phyloP scores from a whole-genome alignment of 371 early-diverging fungal genomes.

The Nematocida ausubeli region DNA sequence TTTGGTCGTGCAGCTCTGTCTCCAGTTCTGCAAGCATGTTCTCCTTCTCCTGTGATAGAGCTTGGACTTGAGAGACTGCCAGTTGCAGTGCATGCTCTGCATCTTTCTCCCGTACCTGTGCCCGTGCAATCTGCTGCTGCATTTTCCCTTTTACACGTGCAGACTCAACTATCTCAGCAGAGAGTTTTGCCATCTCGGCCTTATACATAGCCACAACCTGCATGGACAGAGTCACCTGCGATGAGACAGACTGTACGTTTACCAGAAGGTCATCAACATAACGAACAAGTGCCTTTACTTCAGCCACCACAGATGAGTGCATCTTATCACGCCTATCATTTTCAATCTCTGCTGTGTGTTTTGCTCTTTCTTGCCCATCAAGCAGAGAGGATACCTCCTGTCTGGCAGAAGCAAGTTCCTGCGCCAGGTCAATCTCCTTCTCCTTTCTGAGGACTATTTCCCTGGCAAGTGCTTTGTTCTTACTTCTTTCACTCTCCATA shows the following conservation, averaged over 20 bases:
- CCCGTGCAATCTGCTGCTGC: background rate
- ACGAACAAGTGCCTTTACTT: background rate
- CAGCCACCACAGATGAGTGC: background rate
- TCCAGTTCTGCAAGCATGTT: slow-evolving; percentile 29
- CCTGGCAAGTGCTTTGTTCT: slow-evolving; percentile 1
- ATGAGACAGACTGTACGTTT: background rate
- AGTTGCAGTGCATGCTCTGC: background rate
- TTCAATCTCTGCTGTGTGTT: background rate
- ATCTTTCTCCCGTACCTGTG: background rate
- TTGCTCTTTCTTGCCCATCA: background rate
- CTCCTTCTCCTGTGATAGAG: slow-evolving; percentile 21
- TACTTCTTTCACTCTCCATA: slow-evolving; percentile 22
- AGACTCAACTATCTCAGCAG: background rate
- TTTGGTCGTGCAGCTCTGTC: slow-evolving; percentile 30
- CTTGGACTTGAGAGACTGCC: slow-evolving; percentile 2
- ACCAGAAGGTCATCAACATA: background rate
- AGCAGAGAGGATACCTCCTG: background rate
- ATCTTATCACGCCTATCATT: background rate
- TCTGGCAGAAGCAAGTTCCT: background rate
- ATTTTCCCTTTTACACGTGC: background rate
- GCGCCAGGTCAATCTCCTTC: background rate
- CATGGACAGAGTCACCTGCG: background rate
- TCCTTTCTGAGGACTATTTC: background rate
- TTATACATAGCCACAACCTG: slow-evolving; percentile 7
- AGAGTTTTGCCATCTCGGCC: slow-evolving; percentile 36